These are phyloP conservation scores for Solanum pinnatisectum DNA, from an alignment of 257 asterid species.

Conservation along the genomic window DNA sequence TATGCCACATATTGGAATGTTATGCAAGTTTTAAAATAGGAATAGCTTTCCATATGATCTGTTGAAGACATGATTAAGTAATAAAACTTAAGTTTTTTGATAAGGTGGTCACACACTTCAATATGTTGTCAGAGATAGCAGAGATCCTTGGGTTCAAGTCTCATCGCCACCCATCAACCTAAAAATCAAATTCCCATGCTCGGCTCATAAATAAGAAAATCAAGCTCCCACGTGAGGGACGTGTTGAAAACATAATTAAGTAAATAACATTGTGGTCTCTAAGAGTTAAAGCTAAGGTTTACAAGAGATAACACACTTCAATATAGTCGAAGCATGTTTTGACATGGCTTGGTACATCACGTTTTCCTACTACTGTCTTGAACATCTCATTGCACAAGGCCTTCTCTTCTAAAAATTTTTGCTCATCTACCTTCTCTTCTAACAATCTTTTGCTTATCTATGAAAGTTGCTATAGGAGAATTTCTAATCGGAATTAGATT, in stretches of 20 bases:
- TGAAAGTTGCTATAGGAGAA: not conserved
- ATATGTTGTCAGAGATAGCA: not conserved
- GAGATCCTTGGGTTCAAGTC: not conserved
- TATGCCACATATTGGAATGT: not conserved
- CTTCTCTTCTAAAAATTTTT: not conserved
- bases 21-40: not conserved
- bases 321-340: not conserved
- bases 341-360: not conserved
- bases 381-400: not conserved
- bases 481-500: not conserved
- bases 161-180: not conserved
- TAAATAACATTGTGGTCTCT: not conserved
- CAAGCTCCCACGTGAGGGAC: not conserved
- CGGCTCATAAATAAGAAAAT: not conserved
- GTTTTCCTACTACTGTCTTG: not conserved
- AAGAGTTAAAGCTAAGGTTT: not conserved
- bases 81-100: not conserved
- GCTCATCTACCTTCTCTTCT: not conserved
- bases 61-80: no score
- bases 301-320: not conserved
- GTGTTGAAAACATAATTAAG: not conserved
- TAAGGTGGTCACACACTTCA: not conserved
- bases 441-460: not conserved
- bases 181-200: not conserved
- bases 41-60: not conserved